These are phyloP conservation scores for Flagelloscypha sp. DNA, from an alignment of 768 basidiomycete species.

Conservation along the genomic window DNA sequence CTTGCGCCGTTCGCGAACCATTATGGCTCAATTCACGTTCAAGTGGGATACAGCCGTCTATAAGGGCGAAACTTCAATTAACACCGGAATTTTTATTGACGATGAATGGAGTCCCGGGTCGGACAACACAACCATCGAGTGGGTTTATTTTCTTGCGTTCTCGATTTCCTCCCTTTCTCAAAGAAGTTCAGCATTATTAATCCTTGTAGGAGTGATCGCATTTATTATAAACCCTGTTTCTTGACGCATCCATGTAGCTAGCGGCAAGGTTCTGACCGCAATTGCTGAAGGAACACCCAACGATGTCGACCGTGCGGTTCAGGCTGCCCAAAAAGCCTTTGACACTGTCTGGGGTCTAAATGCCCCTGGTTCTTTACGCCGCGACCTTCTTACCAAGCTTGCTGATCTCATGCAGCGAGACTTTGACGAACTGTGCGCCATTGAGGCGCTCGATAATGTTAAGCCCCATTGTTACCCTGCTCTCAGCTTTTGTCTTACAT, in stretches of 20 bases:
- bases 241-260: no score
- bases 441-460: conserved; percentile 38
- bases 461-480: conserved; percentile 4
- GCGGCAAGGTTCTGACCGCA: no score
- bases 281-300: conserved; percentile 44
- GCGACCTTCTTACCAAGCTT: conserved; percentile 31
- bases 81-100: conserved; percentile 63
- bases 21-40: conserved; percentile 37
- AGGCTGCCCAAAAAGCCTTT: conserved; percentile 40
- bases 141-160: conserved; percentile 17
- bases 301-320: conserved; percentile 62
- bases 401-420: conserved; percentile 41
- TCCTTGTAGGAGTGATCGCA: no score
- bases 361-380: conserved; percentile 24
- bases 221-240: no score
- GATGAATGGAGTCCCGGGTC: conserved; percentile 57
- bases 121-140: conserved; percentile 61
- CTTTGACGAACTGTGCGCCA: conserved; percentile 32
- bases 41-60: conserved; percentile 32
- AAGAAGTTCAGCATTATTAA: no score
- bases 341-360: conserved; percentile 33
- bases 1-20: no score
- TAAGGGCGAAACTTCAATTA: conserved; percentile 37
- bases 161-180: conserved; percentile 1
- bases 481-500: conserved; percentile 25